phyloP scores from a whole-genome alignment of 805 yeast species.

The Candida sphagnicola region DNA sequence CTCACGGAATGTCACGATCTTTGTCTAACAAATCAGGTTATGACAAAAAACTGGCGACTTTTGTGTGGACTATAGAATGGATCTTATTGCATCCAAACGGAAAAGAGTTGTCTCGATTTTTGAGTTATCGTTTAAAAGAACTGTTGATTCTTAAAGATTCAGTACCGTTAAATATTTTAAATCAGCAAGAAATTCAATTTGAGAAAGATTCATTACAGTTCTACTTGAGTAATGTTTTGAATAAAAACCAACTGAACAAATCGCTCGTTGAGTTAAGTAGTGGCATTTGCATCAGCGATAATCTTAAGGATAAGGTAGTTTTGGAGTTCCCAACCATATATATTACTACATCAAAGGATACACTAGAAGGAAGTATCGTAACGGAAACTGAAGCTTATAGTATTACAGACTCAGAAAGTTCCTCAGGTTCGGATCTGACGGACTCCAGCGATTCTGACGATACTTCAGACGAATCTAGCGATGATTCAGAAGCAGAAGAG shows the following conservation, averaged over 20 bases:
- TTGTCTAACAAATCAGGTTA: conserved; percentile 61
- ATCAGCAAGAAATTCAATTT: conserved; percentile 12
- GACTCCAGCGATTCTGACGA: conserved; percentile 6
- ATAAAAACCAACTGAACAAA: conserved; percentile 7
- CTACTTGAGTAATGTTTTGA: conserved; percentile 31
- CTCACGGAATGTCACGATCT: conserved; percentile 73
- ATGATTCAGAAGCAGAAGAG: conserved; percentile 2
- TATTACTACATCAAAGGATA: conserved; percentile 24
- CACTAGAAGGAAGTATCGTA: conserved; percentile 9
- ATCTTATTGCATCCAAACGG: conserved; percentile 33
- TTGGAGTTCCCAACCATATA: conserved; percentile 76
- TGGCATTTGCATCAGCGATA: conserved; percentile 41
- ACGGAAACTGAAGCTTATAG: conserved; percentile 15
- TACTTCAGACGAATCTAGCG: conserved; percentile 6
- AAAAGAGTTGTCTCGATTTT: conserved; percentile 25
- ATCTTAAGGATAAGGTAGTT: conserved; percentile 53
- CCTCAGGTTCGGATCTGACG: conserved; percentile 16
- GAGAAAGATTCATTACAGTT: conserved; percentile 25
- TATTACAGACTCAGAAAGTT: conserved; percentile 6
- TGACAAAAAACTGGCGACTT: conserved; percentile 58
- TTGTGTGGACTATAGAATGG: conserved; percentile 83
- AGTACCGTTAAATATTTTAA: conserved; percentile 37
- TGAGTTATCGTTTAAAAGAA: conserved; percentile 45
- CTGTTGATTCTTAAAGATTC: conserved; percentile 27
- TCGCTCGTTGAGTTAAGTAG: conserved; percentile 36